phyloP scores from a whole-genome alignment of 2,329 filamentous ascomycete species.

The Exophiala phaeomuriformis region DNA sequence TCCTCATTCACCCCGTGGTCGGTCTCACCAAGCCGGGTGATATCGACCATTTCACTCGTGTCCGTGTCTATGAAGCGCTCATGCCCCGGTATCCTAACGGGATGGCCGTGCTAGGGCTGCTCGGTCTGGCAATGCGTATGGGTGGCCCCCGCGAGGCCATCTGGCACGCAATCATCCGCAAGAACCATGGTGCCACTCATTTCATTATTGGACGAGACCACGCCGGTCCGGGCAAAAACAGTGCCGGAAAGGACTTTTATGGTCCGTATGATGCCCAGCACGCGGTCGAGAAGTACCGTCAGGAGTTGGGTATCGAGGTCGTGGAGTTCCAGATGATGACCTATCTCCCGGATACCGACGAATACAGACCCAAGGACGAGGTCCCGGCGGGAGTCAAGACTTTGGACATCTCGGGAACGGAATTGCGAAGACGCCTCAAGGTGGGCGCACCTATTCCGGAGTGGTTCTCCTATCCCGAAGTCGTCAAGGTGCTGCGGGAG shows the following conservation, averaged over 20 bases:
- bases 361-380: constrained; percentile 90
- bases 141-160: constrained; percentile 95
- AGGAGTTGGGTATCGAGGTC: constrained; percentile 96
- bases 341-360: constrained; percentile 92
- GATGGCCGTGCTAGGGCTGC: constrained; percentile 92
- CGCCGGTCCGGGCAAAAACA: constrained; percentile 96
- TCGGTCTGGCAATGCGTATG: constrained; percentile 98
- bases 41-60: constrained; percentile 99
- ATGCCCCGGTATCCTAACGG: constrained; percentile 96
- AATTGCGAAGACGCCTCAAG: constrained; percentile 84
- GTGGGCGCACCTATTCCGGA: constrained; percentile 92
- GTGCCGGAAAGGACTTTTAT: constrained; percentile 93
- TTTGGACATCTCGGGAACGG: constrained; percentile 77
- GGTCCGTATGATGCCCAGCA: constrained; percentile 96
- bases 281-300: constrained; percentile 90
- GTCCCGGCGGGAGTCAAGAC: constrained; percentile 78
- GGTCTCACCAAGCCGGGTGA: constrained; percentile 98
- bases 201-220: constrained; percentile 99
- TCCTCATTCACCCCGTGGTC: constrained; percentile 97
- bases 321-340: constrained; percentile 99
- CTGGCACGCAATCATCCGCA: constrained; percentile 99
- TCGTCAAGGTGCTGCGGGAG: constrained; percentile 91
- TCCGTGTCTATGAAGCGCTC: constrained; percentile 96
- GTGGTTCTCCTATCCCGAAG: constrained; percentile 99
- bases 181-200: constrained; percentile 98